Base-by-base conservation (phyloP, 2,329 filamentous ascomycete genomes). In the Clonostachys solani region DNA sequence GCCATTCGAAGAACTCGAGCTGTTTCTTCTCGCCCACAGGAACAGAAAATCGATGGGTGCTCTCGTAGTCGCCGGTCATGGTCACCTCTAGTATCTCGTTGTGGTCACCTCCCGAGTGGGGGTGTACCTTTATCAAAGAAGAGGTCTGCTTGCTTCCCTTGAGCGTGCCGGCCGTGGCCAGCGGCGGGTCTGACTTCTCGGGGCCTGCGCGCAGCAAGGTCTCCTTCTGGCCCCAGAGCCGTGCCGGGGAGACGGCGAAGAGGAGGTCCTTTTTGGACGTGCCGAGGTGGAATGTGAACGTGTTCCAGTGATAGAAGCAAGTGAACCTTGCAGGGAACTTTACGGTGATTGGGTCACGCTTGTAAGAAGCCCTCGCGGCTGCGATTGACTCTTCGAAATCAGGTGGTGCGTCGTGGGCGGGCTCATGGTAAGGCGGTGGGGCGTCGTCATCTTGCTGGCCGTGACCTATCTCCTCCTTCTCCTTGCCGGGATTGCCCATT, bases 1-100 rank as follows among this genome's bases (percentile, higher is more conserved):
- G 38, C 52, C 52, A 54, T 36, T 52, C 49, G 16, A 54, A 54
- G 5, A 46, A 43, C 3, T 52, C 44, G 6, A 41, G 36, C 2
- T n/a, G 36, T 5, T 9, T 34, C 15, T 36, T 33, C 13, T 17
- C 10, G 18, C 33, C 37, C 10, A 34, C 38, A 3, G 13, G 18
- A 4, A 41, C 23, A 18, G 19, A 17, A 5, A 46, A 46, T 12
- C 23, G 44, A n/a, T 46, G 44, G 12, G 33, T 15, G 23, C 42
- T 40, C 13, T 19, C 16, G 15, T 46, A 35, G 36, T 40, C 44
- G 15, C 44, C 44, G 2, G 37, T 16, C 44, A 46, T 46, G 38
- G 33, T 18, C n/a, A 42, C 37, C n/a, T 29, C 17, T 2, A 46
- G 37, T 19, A 7, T 16, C 10, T n/a, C 36, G 6, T 18, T 18